phyloP scores from a whole-genome alignment of 352 stramenopile species.

The Phytophthora europaea region DNA sequence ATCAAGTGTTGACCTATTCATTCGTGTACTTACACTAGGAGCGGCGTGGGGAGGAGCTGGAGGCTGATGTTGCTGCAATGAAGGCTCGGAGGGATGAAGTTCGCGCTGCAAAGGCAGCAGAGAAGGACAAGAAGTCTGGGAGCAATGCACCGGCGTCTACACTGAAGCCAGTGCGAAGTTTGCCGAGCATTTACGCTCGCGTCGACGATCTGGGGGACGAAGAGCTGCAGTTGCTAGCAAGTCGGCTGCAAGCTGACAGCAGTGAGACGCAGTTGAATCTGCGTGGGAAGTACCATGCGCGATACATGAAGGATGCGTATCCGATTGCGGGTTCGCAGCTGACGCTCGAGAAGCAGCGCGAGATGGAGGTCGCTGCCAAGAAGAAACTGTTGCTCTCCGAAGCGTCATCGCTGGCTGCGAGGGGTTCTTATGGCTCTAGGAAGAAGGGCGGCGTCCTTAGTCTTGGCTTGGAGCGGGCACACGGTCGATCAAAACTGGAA shows the following conservation, averaged over 20 bases:
- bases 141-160: not conserved
- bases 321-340: constrained; percentile 81
- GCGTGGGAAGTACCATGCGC: constrained; percentile 74
- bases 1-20: too few relatives aligned
- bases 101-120: constrained; percentile 10
- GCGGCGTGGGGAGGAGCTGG: constrained; percentile 42
- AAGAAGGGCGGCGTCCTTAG: constrained; percentile 12
- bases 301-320: constrained; percentile 75
- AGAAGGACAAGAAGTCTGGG: constrained; percentile 8
- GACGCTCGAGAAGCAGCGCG: constrained; percentile 72
- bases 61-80: constrained; percentile 41
- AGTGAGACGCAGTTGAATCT: constrained; percentile 51
- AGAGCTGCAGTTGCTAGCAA: constrained; percentile 56
- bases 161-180: not conserved
- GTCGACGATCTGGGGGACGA: constrained; percentile 55
- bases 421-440: not conserved
- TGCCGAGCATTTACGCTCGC: constrained; percentile 57
- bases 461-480: constrained; percentile 12
- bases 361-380: constrained; percentile 64
- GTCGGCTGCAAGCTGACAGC: constrained; percentile 39
- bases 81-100: constrained; percentile 37
- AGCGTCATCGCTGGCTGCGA: constrained; percentile 8
- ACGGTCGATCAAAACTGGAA: constrained; percentile 55
- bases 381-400: constrained; percentile 72
- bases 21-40: constrained; percentile 34